These are phyloP conservation scores for Oehlia diaphana DNA, from an alignment of 192 early-diverging fungal species.

Conservation along the genomic window DNA sequence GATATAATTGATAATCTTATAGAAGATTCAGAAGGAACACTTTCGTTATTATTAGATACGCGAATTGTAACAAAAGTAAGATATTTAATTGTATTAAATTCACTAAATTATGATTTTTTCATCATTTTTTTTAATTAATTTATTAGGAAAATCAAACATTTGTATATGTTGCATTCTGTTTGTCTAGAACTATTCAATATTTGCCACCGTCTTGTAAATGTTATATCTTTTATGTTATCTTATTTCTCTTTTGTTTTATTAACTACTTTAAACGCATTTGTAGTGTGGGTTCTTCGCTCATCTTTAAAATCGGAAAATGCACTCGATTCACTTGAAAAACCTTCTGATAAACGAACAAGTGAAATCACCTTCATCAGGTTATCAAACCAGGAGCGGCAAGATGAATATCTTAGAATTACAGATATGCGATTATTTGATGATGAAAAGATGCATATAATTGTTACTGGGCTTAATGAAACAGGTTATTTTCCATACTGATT, in stretches of 20 bases:
- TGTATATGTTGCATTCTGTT: constrained; percentile 9
- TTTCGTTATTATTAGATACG: not conserved
- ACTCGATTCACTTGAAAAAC: not conserved
- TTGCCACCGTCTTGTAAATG: not conserved
- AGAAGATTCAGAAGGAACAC: not conserved
- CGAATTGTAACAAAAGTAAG: constrained; percentile 14
- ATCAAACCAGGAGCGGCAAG: not conserved
- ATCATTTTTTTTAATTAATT: not conserved
- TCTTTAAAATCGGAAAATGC: not conserved
- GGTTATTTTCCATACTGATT: not conserved
- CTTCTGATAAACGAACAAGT: not conserved
- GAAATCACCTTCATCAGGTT: constrained; percentile 10
- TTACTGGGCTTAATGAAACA: not conserved
- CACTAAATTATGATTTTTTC: not conserved
- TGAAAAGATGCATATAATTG: constrained; percentile 7
- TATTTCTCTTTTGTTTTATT: too few species aligned
- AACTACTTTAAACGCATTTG: not conserved
- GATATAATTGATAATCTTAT: not conserved
- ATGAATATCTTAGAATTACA: not conserved
- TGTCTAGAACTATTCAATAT: not conserved
- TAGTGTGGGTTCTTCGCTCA: constrained; percentile 25
- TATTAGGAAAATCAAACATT: not conserved
- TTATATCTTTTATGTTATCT: not conserved
- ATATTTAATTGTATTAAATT: too few species aligned
- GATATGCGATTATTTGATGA: constrained; percentile 26